phyloP scores from a whole-genome alignment of 2,329 filamentous ascomycete species.

The Fusarium newnesense region DNA sequence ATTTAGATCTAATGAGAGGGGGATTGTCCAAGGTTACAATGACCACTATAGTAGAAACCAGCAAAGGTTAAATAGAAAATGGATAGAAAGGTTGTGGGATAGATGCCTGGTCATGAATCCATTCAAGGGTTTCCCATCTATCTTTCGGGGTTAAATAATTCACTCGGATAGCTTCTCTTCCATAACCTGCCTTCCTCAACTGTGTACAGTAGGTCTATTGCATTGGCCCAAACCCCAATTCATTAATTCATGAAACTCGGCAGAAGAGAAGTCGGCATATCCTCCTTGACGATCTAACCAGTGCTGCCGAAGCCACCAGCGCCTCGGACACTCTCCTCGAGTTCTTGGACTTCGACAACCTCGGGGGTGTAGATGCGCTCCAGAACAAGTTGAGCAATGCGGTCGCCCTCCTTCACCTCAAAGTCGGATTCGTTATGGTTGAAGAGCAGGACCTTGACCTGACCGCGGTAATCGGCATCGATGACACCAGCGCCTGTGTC shows the following conservation, averaged over 20 bases:
- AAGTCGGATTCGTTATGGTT: constrained; percentile 90
- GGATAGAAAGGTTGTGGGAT: constrained; percentile 10
- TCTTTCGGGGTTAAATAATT: neutral
- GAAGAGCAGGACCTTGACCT: constrained; percentile 93
- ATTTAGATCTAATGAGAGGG: constrained; percentile 48
- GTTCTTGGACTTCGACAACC: constrained; percentile 85
- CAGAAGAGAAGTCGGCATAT: constrained; percentile 1
- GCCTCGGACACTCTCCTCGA: constrained; percentile 91
- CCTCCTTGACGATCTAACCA: constrained; percentile 54
- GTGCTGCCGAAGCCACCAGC: constrained; percentile 94
- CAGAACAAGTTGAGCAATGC: constrained; percentile 91
- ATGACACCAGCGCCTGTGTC: constrained; percentile 97
- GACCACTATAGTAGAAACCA: constrained; percentile 19
- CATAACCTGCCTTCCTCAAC: neutral
- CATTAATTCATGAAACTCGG: constrained; percentile 24
- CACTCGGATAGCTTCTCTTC: neutral
- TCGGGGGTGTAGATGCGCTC: constrained; percentile 96
- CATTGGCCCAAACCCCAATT: neutral
- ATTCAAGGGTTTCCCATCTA: neutral
- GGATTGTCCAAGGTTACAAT: neutral
- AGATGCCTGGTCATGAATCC: constrained; percentile 1
- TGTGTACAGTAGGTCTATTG: neutral
- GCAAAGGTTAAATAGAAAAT: constrained; percentile 28
- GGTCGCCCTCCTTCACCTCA: constrained; percentile 83
- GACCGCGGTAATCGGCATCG: constrained; percentile 95